Evolutionary conservation across 192 early-diverging fungal genomes (phyloP), one percentile per base, ranked within the genome.

Genomic region (Thamnidium elegans): DNA sequence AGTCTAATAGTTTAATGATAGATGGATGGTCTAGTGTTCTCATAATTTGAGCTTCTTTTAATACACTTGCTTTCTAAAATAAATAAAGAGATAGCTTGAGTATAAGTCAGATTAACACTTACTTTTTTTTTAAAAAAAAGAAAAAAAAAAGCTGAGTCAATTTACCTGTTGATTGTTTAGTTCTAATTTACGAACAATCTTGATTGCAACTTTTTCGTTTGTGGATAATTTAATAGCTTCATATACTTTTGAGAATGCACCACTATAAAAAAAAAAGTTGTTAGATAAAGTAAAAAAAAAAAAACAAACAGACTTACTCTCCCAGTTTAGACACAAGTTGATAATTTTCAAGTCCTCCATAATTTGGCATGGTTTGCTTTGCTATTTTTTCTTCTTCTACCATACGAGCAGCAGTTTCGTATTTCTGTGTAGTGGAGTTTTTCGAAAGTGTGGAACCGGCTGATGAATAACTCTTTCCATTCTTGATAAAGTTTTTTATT

Each of bases 31-130:
- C 78, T 30, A 97, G 64, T 50, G 86, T 84, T n/a, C 91, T 78
- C 82, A 95, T 89, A 51, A 97, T 90, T 50, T 86, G 82, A 7
- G 91, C 86, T 75, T 97, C 94, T 70, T 94, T 91, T 63, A 92
- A 82, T 63, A 96, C 89, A 71, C 88, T 90, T 48, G 85, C 87
- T 60, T 86, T 80, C 87, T 88, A 59, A 13, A 20, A 59, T 17
- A 20, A n/a, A 47, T 19, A 8, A 52, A 36, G 7, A 30, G 9
- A 44, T 31, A 17, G 50, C 5, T 43, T 9, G 23, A 21, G 43
- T 55, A 10, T 9, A 17, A 56, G 54, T 44, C 10, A 34, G 43
- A 48, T 19, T 59, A 4, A 5, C 14, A 32, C 7, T 30, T 46
- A 4, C 3, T 30, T 19, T 21, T 19, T 32, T 42, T 59, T 45